These are phyloP conservation scores for Corymbia calophylla DNA, from an alignment of 441 rosid genomes.

Conservation along the genomic window DNA sequence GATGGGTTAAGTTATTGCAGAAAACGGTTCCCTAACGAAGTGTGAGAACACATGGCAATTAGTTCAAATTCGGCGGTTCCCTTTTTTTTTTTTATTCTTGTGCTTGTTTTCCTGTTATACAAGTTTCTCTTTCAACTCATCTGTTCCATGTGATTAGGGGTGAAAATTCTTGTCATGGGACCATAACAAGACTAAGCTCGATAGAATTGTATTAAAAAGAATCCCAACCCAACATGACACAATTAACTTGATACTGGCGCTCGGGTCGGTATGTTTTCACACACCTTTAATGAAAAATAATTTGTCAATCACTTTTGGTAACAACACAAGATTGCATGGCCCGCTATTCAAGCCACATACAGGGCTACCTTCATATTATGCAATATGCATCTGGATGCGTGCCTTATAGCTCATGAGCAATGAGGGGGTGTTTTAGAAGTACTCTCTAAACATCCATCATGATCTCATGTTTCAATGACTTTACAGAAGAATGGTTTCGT, in stretches of 20 bases:
- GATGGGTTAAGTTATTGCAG: not conserved
- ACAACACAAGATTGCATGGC: not conserved
- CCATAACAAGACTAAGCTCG: not conserved
- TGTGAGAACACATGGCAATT: not conserved
- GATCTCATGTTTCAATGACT: not conserved
- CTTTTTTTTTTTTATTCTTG: too few species aligned
- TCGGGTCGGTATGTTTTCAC: not conserved
- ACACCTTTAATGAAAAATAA: not conserved
- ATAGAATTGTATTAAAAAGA: not conserved
- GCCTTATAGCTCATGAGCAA: not conserved
- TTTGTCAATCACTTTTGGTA: not conserved
- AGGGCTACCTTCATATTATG: not conserved
- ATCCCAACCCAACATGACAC: not conserved
- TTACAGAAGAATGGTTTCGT: too few species aligned
- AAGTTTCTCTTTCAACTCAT: not conserved
- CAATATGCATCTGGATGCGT: not conserved
- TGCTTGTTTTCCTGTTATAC: not conserved
- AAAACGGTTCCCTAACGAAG: not conserved
- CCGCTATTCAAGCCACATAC: not conserved
- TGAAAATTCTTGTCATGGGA: not conserved
- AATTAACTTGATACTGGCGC: fast-evolving
- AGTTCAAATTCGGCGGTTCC: not conserved
- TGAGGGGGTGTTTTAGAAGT: not conserved
- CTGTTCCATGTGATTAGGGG: not conserved
- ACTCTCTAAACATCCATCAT: not conserved